These are phyloP conservation scores for Castanea sativa DNA, from an alignment of 306 rosid genomes.

Conservation along the genomic window DNA sequence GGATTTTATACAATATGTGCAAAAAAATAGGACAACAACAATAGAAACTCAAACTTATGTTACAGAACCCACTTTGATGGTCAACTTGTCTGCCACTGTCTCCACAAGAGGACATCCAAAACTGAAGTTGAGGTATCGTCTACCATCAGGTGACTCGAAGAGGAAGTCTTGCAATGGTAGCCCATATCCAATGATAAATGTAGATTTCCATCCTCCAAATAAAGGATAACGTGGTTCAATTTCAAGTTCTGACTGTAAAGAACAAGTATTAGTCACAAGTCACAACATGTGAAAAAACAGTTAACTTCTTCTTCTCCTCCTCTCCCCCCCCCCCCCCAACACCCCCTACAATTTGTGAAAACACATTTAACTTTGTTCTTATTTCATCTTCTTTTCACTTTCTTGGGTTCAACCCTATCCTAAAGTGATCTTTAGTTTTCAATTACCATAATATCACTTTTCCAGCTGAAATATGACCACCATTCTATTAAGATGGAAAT, in stretches of 20 bases:
- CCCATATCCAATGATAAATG: conserved; percentile 86
- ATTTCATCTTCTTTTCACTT: not conserved
- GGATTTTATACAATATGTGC: conserved; percentile 7
- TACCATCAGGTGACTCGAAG: conserved; percentile 86
- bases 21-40: conserved; percentile 11
- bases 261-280: conserved; percentile 18
- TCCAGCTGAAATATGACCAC: not conserved
- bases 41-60: conserved; percentile 21
- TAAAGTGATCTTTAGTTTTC: not conserved
- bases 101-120: conserved; percentile 89
- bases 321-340: no score
- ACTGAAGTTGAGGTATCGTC: conserved; percentile 88
- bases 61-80: conserved; percentile 60
- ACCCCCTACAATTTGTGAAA: not conserved
- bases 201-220: conserved; percentile 98
- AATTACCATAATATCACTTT: not conserved
- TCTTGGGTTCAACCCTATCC: not conserved
- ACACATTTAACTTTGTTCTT: not conserved
- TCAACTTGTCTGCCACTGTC: conserved; percentile 81
- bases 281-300: not conserved
- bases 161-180: conserved; percentile 93
- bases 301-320: not conserved
- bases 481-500: not conserved
- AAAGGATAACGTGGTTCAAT: conserved; percentile 95
- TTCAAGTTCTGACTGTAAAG: conserved; percentile 91